Base-by-base conservation (phyloP, 768 basidiomycete genomes). In the Lanmaoa pseudosensibilis region DNA sequence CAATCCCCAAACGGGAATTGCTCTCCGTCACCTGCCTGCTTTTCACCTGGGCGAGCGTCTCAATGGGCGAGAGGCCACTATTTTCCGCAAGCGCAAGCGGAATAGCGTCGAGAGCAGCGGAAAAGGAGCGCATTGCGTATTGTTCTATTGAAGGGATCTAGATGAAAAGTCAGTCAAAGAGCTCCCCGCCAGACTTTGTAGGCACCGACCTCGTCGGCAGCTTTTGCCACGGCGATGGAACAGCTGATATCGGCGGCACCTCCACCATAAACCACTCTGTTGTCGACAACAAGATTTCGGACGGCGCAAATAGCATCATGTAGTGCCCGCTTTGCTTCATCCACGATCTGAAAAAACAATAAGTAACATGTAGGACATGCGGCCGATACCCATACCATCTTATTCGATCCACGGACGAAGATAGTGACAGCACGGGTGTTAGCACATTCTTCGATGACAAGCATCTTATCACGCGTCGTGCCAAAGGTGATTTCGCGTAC, bases 91-190 rank as follows among this genome's bases (percentile, higher is more conserved):
- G 80, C 5, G 97, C 97, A 13, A 99, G 83, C 4, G 97, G 97
- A 47, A 98, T 77, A n/a, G 94, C 83, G 66, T 99, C 97, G 9
- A 99, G 78, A 15, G 97, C 96, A 34, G 92, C 90, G 4, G 97
- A 83, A 71, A 98, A 99, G n/a, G 97, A 95, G 47, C 96, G 88
- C 95, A 99, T 98, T 3, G 97, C 97, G 68, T 99, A 99, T 78
- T 99, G 97, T 75, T 99, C 97, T 66, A 99, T 98, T 30, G 93
- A 83, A 1, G 97, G 88, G 62, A 97, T 96, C 92, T 94, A 54
- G 15, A 25, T 43, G 18, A 46, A 19, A 36, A 21, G 41, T 52
- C 37, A 61, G 40, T 52, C 53, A 49, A n/a, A 25, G 38, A 10
- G 12, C 40, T 16, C 9, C n/a, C 8, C 3, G 11, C 36, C 23